Percentiles rank a stretch among this genome's conserved stretches.
phyloP scores from a whole-genome alignment of 495 filamentous ascomycete species.

The Penicillium samsonianum region DNA sequence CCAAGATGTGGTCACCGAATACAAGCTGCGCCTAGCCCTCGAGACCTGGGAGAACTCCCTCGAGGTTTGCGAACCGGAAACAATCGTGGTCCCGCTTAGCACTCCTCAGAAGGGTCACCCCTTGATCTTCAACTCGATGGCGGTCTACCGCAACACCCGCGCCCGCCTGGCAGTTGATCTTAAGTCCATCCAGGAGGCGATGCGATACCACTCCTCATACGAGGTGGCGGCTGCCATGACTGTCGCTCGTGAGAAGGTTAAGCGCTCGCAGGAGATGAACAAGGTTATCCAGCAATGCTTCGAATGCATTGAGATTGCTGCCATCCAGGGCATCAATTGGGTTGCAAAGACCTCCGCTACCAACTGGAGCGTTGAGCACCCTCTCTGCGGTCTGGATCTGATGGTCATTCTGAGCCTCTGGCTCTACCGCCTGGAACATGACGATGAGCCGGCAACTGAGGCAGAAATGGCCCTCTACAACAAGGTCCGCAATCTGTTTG shows the following conservation, averaged over 20 bases:
- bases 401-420: slow-evolving; percentile 99
- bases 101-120: slow-evolving; percentile 98
- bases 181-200: slow-evolving; percentile 91
- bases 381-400: slow-evolving; percentile 92
- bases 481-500: slow-evolving; percentile 89
- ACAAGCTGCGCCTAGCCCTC: slow-evolving; percentile 92
- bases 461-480: slow-evolving; percentile 94
- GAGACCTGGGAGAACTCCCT: slow-evolving; percentile 98
- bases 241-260: slow-evolving; percentile 85
- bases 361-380: slow-evolving; percentile 99
- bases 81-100: slow-evolving; percentile 84
- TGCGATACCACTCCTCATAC: slow-evolving; percentile 95
- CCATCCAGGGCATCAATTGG: slow-evolving; percentile 94
- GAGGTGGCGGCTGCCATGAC: slow-evolving; percentile 98
- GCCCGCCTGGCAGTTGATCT: slow-evolving; percentile 92
- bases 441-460: slow-evolving; percentile 89
- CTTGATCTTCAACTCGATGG: slow-evolving; percentile 97
- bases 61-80: slow-evolving; percentile 90
- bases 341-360: slow-evolving; percentile 94
- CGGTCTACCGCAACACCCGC: slow-evolving; percentile 92
- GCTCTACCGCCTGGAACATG: slow-evolving; percentile 98
- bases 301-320: slow-evolving; percentile 96
- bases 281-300: slow-evolving; percentile 98
- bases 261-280: slow-evolving; percentile 95
- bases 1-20: slow-evolving; percentile 96